Conservation (phyloP, 805 yeast species). For the Starmerella apis region DNA sequence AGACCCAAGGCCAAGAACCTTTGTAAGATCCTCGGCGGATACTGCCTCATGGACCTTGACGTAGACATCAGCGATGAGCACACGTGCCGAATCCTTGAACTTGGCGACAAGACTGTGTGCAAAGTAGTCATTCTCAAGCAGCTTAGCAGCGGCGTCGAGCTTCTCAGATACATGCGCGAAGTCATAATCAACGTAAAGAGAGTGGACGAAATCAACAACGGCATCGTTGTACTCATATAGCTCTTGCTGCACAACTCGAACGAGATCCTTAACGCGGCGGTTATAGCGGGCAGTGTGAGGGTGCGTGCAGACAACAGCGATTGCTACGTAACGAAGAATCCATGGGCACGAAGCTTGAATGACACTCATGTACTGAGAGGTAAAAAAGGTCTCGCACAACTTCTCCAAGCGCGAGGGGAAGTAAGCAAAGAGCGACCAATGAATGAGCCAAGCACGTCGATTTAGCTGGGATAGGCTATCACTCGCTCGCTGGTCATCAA, state of each 20-base stretch:
- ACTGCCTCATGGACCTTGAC: constrained; percentile 45
- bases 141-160: constrained; percentile 39
- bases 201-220: constrained; percentile 45
- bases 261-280: constrained; percentile 48
- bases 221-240: constrained; percentile 58
- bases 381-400: constrained; percentile 47
- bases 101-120: constrained; percentile 35
- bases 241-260: constrained; percentile 50
- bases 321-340: constrained; percentile 55
- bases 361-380: constrained; percentile 51
- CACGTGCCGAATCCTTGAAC: constrained; percentile 41
- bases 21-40: constrained; percentile 39
- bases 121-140: constrained; percentile 50
- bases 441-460: constrained; percentile 57
- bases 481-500: constrained; percentile 45
- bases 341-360: constrained; percentile 66
- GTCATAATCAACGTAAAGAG: constrained; percentile 49
- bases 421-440: constrained; percentile 57
- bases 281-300: constrained; percentile 31
- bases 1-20: constrained; percentile 36
- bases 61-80: constrained; percentile 44
- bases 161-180: constrained; percentile 44
- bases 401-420: constrained; percentile 44
- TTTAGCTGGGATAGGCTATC: constrained; percentile 51
- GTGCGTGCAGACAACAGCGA: constrained; percentile 38